Base-by-base conservation (phyloP, 2,329 filamentous ascomycete species). In the Botrytis sinoallii region DNA sequence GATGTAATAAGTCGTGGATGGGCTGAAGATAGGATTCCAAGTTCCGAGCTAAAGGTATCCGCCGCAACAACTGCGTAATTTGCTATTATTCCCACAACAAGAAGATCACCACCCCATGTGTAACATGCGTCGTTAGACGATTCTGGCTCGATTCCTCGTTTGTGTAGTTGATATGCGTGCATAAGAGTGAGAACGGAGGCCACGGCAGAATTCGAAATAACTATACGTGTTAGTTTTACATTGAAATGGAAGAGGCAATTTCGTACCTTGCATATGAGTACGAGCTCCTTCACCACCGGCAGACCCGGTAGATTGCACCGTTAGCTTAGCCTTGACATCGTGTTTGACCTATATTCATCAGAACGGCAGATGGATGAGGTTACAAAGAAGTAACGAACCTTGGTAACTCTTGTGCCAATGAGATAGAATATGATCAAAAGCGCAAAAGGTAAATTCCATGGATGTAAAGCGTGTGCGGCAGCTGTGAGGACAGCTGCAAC, bases 21-120 rank as follows among this genome's bases (percentile, higher is more conserved):
- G 38, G 87, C 87, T 74, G 87, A 89, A 10, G 95, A 92, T 20
- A 99, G 86, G 73, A 99, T 99, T 22, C 96, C 96, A 32, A 99
- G 90, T 84, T 99, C 96, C 18, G 94, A 97, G 73, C 93, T 95
- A 82, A 98, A 96, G 0, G 96, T 99, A 82, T 99, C 96, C 68
- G 95, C 93, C 32, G 94, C 90, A 16, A 97, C 94, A 67, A 93
- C 93, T 40, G 94, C 95, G 80, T 99, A 99, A 84, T 97, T 95
- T 60, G 90, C 89, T 77, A 92, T 88, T 77, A 92, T 90, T 20
- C 90, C 90, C 32, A 92, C 80, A 18, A 91, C 84, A 6, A 91
- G 84, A 8, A 92, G 81, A 78, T 91, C 90, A 52, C 90, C 90
- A 67, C 85, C 85, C 88, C 88, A 90, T 0, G 85, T 83, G 79